Percentiles rank a stretch among this genome's conserved stretches.
Conservation (phyloP, 2,329 filamentous ascomycete species). For the Cucurbitaria berberidis region DNA sequence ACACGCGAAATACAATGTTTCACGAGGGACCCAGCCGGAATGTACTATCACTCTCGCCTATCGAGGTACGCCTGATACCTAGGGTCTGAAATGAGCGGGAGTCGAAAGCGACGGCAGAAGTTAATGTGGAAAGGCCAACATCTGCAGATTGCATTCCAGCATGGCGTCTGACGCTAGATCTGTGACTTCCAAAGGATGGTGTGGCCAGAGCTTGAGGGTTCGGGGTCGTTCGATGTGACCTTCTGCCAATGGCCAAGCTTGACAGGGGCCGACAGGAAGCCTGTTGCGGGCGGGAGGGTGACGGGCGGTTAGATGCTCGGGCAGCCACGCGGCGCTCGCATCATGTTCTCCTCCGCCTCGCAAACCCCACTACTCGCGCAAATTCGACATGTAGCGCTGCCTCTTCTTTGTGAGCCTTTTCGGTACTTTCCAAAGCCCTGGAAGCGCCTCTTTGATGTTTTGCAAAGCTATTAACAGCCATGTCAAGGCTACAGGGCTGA, state of each 20-base stretch:
- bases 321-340: constrained; percentile 1
- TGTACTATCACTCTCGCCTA: not conserved
- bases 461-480: not conserved
- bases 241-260: not conserved
- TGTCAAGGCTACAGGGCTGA: not conserved
- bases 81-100: constrained; percentile 1
- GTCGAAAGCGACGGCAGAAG: not conserved
- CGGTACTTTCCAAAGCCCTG: not conserved
- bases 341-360: constrained; percentile 2
- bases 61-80: constrained; percentile 3
- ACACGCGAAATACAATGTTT: not conserved
- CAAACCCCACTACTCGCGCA: not conserved
- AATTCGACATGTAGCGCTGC: not conserved
- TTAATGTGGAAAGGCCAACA: not conserved
- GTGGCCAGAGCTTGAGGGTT: not conserved
- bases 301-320: constrained; percentile 4
- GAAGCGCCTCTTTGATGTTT: not conserved
- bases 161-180: not conserved
- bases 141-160: not conserved
- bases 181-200: not conserved
- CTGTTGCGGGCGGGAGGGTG: constrained; percentile 6
- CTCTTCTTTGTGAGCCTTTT: not conserved
- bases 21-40: constrained; percentile 3
- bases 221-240: not conserved
- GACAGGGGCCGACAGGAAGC: not conserved